Evolutionary conservation across 441 rosid species (phyloP).

Genomic region (Sinapis alba): DNA sequence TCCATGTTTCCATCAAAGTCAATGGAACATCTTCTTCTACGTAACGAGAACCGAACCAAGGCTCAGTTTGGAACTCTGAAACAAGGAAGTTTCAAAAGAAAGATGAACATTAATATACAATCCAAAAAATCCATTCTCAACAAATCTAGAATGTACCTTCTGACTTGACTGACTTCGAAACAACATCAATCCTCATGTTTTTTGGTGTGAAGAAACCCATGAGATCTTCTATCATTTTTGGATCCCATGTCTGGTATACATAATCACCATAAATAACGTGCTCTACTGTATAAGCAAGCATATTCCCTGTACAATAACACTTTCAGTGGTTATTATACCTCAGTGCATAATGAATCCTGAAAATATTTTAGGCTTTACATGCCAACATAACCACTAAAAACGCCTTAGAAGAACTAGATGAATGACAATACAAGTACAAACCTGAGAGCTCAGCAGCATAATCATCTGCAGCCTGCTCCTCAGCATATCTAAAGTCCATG

Average conservation of each 20-base stretch:
- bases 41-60: slow-evolving; percentile 89
- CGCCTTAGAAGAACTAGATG: slow-evolving; percentile 2
- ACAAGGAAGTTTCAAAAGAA: slow-evolving; percentile 25
- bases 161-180: slow-evolving; percentile 64
- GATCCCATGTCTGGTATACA: slow-evolving; percentile 84
- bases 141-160: slow-evolving; percentile 52
- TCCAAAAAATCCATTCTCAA: slow-evolving; percentile 6
- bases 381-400: slow-evolving; percentile 14
- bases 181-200: slow-evolving; percentile 95
- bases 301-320: slow-evolving; percentile 61
- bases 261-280: slow-evolving; percentile 90
- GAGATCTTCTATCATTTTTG: slow-evolving; percentile 59
- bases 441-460: slow-evolving; percentile 98
- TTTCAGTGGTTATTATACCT: slow-evolving; percentile 17
- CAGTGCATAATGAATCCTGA: slow-evolving; percentile 9
- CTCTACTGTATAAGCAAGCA: slow-evolving; percentile 82
- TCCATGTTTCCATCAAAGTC: slow-evolving; percentile 75
- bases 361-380: slow-evolving; percentile 8
- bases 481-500: slow-evolving; percentile 93
- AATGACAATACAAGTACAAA: slow-evolving; percentile 39
- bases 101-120: not conserved
- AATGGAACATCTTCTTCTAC: slow-evolving; percentile 75
- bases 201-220: slow-evolving; percentile 77
- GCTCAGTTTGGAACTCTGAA: slow-evolving; percentile 75
- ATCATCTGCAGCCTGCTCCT: slow-evolving; percentile 97